A percentile compares a stretch with the other conserved stretches of the same genome.
phyloP scores from a whole-genome alignment of 2,329 filamentous ascomycete genomes.

The Shiraia bambusicola region DNA sequence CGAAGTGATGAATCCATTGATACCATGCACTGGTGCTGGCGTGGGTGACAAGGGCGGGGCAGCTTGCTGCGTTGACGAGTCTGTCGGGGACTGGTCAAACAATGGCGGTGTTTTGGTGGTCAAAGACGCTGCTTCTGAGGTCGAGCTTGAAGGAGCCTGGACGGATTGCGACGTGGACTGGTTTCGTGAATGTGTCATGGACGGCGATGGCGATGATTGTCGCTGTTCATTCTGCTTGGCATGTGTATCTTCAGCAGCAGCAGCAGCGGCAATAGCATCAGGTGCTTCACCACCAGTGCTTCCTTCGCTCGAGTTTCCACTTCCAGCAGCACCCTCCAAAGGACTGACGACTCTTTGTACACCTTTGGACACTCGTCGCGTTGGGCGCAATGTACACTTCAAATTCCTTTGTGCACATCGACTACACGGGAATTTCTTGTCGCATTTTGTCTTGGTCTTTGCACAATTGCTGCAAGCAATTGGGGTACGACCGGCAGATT shows the following conservation, averaged over 20 bases:
- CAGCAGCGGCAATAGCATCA: too few relatives aligned
- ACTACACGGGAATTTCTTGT: constrained; percentile 58
- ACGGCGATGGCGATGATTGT: constrained; percentile 39
- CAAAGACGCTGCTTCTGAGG: constrained; percentile 37
- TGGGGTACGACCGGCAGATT: constrained; percentile 54
- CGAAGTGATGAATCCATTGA: constrained; percentile 46
- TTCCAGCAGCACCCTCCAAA: constrained; percentile 22
- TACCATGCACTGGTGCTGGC: constrained; percentile 40
- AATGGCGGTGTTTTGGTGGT: constrained; percentile 41
- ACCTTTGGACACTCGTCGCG: constrained; percentile 50
- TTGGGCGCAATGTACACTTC: constrained; percentile 50
- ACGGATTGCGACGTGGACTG: constrained; percentile 36
- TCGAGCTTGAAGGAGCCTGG: constrained; percentile 32
- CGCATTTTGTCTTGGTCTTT: constrained; percentile 57
- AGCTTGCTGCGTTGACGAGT: constrained; percentile 30
- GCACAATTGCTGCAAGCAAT: constrained; percentile 57
- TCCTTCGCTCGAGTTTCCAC: constrained; percentile 40
- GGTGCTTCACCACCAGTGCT: constrained; percentile 35
- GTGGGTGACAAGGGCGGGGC: constrained; percentile 42
- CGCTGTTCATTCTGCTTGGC: constrained; percentile 27
- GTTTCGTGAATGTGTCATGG: constrained; percentile 34
- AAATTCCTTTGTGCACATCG: constrained; percentile 54
- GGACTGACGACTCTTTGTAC: constrained; percentile 31
- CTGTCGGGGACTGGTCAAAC: constrained; percentile 46
- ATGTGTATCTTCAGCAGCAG: constrained; percentile 26